These are phyloP conservation scores for Taphrina populina DNA, from an alignment of 1,139 yeast genomes.

Conservation along the genomic window DNA sequence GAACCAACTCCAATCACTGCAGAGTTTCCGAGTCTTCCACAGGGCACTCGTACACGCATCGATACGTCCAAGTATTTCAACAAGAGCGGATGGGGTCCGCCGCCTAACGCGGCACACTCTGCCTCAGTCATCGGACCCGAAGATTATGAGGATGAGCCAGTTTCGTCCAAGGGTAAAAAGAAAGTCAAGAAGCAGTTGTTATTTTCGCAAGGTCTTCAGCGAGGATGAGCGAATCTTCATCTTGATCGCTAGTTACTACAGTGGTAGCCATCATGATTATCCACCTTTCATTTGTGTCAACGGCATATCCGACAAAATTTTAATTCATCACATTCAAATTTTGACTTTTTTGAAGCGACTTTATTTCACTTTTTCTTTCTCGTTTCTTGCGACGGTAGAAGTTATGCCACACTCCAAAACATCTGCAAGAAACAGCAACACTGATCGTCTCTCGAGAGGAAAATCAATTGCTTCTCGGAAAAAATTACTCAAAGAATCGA, in stretches of 20 bases:
- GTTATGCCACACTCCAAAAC: too few relatives aligned
- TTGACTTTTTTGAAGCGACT: too few relatives aligned
- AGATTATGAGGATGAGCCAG: conserved; percentile 14
- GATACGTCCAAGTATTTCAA: conserved; percentile 21
- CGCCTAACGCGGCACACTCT: not conserved
- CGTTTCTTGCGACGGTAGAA: too few relatives aligned
- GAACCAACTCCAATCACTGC: not conserved
- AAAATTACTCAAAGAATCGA: conserved; percentile 6
- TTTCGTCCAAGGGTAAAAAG: conserved; percentile 22
- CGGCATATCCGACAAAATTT: too few relatives aligned
- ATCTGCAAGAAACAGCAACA: conserved; percentile 16
- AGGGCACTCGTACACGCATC: conserved; percentile 9
- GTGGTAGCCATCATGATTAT: too few relatives aligned
- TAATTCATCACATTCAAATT: too few relatives aligned
- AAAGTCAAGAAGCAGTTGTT: conserved; percentile 29
- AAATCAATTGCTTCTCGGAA: conserved; percentile 23
- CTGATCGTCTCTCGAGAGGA: conserved; percentile 25
- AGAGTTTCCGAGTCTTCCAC: conserved; percentile 23
- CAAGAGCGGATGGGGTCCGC: conserved; percentile 7
- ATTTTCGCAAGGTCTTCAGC: conserved; percentile 29
- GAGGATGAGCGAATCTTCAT: conserved; percentile 25
- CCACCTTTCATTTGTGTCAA: too few relatives aligned
- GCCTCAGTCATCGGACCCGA: conserved; percentile 15
- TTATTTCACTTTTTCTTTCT: too few relatives aligned
- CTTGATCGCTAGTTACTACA: too few relatives aligned